These are phyloP conservation scores for Manihot esculenta DNA, from an alignment of 441 rosid species.

Conservation along the genomic window DNA sequence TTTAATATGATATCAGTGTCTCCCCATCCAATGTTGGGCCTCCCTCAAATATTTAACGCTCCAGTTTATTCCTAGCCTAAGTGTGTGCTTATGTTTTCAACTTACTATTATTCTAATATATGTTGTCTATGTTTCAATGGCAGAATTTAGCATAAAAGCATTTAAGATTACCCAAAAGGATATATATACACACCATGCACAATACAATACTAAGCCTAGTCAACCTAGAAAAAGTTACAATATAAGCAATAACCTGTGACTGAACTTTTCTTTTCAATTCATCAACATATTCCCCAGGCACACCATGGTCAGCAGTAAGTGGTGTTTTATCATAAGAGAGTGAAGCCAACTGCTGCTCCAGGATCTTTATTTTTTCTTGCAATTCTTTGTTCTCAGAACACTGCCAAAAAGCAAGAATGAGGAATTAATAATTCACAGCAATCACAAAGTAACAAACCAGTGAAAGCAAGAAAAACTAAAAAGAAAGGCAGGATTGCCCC, in stretches of 20 bases:
- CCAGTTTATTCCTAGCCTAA: too few relatives aligned
- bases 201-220: neutral
- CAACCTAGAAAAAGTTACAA: constrained; percentile 15
- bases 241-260: constrained; percentile 54
- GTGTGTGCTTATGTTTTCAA: neutral
- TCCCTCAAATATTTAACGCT: too few relatives aligned
- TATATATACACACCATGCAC: too few relatives aligned
- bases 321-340: constrained; percentile 39
- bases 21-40: too few relatives aligned
- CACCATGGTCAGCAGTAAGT: constrained; percentile 37
- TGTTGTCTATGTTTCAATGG: neutral
- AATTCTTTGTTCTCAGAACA: constrained; percentile 78
- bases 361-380: constrained; percentile 59
- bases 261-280: constrained; percentile 78
- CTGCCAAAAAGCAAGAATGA: constrained; percentile 42
- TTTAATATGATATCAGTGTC: too few relatives aligned
- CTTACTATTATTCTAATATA: neutral
- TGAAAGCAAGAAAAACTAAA: constrained; percentile 3
- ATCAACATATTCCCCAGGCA: constrained; percentile 50
- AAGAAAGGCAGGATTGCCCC: constrained; percentile 9
- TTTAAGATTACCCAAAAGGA: neutral
- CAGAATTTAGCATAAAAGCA: neutral
- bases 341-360: constrained; percentile 67
- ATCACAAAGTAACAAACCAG: neutral
- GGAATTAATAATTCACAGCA: constrained; percentile 5